Evolutionary conservation across 192 early-diverging fungal species (phyloP).

Genomic region (Podila verticillata): DNA sequence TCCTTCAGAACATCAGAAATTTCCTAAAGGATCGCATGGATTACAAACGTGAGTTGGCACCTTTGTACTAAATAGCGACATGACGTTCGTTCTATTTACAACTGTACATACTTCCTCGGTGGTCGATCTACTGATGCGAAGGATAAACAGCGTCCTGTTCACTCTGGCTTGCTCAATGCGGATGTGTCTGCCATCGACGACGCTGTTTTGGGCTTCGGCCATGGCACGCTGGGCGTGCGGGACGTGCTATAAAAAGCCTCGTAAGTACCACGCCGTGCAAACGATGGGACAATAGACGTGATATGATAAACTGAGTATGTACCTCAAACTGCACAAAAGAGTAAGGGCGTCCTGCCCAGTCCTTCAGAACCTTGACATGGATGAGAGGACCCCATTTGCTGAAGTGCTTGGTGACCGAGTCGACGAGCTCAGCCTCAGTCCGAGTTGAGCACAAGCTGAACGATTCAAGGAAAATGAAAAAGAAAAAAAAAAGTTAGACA

Average conservation of each 20-base stretch:
- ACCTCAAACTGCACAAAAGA: conserved; percentile 84
- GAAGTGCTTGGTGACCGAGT: conserved; percentile 68
- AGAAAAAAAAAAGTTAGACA: neutral
- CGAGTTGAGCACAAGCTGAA: conserved; percentile 62
- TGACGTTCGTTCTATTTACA: neutral
- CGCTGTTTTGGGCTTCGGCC: conserved; percentile 69
- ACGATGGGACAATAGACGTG: neutral
- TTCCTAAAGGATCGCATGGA: conserved; percentile 19
- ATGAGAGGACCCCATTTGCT: conserved; percentile 68
- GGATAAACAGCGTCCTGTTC: conserved; percentile 76
- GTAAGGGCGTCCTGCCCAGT: conserved; percentile 76
- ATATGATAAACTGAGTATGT: neutral
- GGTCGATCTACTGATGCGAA: conserved; percentile 50
- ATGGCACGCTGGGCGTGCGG: conserved; percentile 68
- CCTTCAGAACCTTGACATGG: conserved; percentile 80
- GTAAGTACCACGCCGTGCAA: neutral
- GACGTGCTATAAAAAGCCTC: conserved; percentile 24
- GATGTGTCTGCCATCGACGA: conserved; percentile 74
- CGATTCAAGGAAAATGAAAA: neutral
- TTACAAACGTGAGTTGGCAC: neutral
- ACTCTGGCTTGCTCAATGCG: conserved; percentile 82
- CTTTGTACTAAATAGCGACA: neutral
- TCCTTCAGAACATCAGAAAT: conserved; percentile 50
- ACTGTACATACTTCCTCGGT: conserved; percentile 50
- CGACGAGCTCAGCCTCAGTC: conserved; percentile 62